A percentile compares a stretch with the other conserved stretches of the same genome.
Conservation (phyloP, 192 early-diverging fungal species). For the Coemansia sp. region DNA sequence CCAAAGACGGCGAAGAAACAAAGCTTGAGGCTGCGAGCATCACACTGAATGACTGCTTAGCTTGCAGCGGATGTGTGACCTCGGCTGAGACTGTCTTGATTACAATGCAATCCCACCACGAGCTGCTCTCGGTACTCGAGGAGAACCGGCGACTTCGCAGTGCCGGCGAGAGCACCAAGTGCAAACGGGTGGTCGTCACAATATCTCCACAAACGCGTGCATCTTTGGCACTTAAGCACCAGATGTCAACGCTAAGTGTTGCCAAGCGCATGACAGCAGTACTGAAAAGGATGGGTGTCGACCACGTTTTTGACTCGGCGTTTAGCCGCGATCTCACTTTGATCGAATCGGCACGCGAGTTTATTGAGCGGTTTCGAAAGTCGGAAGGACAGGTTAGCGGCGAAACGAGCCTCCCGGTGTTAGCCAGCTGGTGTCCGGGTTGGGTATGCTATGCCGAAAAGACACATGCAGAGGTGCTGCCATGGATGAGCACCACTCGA, state of each 20-base stretch:
- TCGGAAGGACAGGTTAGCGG: conserved; percentile 33
- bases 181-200: conserved; percentile 71
- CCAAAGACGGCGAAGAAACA: conserved; percentile 78
- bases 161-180: conserved; percentile 16
- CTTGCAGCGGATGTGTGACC: conserved; percentile 98
- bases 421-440: conserved; percentile 70
- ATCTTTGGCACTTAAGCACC: conserved; percentile 85
- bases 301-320: conserved; percentile 85
- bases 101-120: conserved; percentile 88
- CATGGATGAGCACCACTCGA: conserved; percentile 83
- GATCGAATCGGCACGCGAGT: conserved; percentile 81
- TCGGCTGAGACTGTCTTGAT: conserved; percentile 95
- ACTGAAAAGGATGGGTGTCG: conserved; percentile 78
- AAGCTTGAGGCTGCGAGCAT: conserved; percentile 85
- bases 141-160: conserved; percentile 35
- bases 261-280: conserved; percentile 70
- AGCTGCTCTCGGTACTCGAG: conserved; percentile 59
- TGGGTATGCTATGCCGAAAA: conserved; percentile 99
- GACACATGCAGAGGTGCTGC: conserved; percentile 87
- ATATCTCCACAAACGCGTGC: conserved; percentile 89
- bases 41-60: conserved; percentile 94
- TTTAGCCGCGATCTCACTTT: conserved; percentile 88
- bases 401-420: conserved; percentile 55
- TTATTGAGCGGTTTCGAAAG: conserved; percentile 70
- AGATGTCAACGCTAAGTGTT: conserved; percentile 64